Base-by-base conservation (phyloP, 2,329 filamentous ascomycete genomes). In the Exophiala oligosperma region DNA sequence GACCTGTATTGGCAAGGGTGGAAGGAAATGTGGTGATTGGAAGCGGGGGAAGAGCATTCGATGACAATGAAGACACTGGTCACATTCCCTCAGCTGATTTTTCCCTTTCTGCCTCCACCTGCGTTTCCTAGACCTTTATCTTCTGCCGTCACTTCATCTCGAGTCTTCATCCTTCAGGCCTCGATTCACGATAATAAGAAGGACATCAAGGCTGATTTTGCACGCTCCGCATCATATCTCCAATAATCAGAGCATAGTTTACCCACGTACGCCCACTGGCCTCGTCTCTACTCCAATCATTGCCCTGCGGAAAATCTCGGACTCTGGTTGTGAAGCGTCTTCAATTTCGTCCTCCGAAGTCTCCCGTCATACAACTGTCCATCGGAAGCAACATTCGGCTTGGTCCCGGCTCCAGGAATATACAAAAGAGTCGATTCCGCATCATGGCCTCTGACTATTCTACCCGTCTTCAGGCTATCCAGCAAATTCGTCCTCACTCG, bases 401-500 rank as follows among this genome's bases (percentile, higher is more conserved):
- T 63, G 58, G 61, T 58, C 58, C 58, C 56, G 48, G 54, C 46
- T 44, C 52, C 52, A 59, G 52, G 49, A 58, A 56, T 52, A 57
- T 61, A 63, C 58, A 63, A 63, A 63, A 53, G 53, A 21, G 38
- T 28, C 46, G 21, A 40, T 48, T 40, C 43, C 53, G 56, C 51
- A 50, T 44, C 49, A 63, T 63, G 61, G 49, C 61, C 60, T 61
- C 61, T 52, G 58, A 61, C 32, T 61, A 63, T 54, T 61, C 61
- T 63, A 35, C 61, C 47, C 61, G 61, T 54, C 61, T 63, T 59
- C 51, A 61, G 58, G 52, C 61, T 49, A 53, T 56, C 44, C 55
- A 63, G 26, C 58, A 61, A 52, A 56, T 58, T 47, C 64, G 65
- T n/a, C 65, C 63, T 60, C 57, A 54, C 28, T 64, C 65, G 41